phyloP scores from a whole-genome alignment of 306 rosid species.

The Citrullus colocynthis region DNA sequence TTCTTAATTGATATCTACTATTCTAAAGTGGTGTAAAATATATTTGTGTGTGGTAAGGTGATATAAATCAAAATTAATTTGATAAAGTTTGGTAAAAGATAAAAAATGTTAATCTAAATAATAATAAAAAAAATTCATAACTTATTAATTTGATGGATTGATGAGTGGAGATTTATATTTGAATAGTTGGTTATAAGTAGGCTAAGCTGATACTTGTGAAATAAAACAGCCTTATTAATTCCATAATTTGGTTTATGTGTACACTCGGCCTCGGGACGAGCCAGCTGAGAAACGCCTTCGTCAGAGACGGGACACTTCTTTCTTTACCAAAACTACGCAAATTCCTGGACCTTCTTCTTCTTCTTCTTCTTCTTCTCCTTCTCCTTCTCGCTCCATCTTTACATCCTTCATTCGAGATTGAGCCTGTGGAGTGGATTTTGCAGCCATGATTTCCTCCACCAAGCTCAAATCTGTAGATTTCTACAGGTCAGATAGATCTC shows the following conservation, averaged over 20 bases:
- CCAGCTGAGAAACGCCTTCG: not conserved
- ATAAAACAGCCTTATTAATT: not conserved
- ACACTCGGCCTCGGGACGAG: not conserved
- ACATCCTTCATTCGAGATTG: not conserved
- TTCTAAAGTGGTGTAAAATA: no score
- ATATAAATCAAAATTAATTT: no score
- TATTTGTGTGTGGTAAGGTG: no score
- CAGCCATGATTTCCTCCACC: slow-evolving; percentile 62
- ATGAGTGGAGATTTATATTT: no score
- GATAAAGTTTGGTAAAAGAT: no score
- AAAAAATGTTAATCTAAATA: no score
- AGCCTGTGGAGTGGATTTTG: not conserved
- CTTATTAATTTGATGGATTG: no score
- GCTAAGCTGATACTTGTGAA: no score
- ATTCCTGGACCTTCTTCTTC: not conserved
- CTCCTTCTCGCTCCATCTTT: not conserved
- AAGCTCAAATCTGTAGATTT: slow-evolving; percentile 93
- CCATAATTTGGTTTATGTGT: not conserved
- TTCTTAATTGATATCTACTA: no score
- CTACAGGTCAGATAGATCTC: slow-evolving; percentile 49
- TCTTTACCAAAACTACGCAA: not conserved
- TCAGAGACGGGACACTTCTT: not conserved
- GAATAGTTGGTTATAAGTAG: no score
- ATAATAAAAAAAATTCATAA: no score
- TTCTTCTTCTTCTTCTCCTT: not conserved